Conservation (phyloP, 768 basidiomycete genomes). For the Filobasidium floriforme region DNA sequence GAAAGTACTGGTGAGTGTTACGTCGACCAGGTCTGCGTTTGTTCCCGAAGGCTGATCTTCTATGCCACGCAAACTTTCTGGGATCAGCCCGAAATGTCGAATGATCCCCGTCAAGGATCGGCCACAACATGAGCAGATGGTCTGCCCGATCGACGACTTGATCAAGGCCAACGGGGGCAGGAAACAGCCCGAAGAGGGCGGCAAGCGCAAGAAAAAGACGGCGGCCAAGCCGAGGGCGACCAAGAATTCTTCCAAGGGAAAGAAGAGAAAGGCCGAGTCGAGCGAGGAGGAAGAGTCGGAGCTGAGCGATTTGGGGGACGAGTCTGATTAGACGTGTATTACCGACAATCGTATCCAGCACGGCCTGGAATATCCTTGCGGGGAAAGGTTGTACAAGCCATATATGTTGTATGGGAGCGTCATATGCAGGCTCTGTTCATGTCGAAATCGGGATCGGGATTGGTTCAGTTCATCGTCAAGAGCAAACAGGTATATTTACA, state of each 20-base stretch:
- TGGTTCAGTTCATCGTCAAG: not conserved
- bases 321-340: slow-evolving; percentile 17
- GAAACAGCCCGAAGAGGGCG: not conserved
- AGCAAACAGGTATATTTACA: not conserved
- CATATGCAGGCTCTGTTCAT: too few relatives aligned
- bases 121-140: slow-evolving; percentile 15
- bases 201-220: not conserved
- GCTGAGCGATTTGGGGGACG: slow-evolving; percentile 8
- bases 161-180: slow-evolving; percentile 16
- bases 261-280: slow-evolving; percentile 9
- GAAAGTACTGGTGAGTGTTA: slow-evolving; percentile 29
- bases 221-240: slow-evolving; percentile 2
- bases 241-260: slow-evolving; percentile 13
- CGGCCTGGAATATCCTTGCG: too few relatives aligned
- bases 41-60: not conserved
- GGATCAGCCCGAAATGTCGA: slow-evolving; percentile 18
- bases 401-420: too few relatives aligned
- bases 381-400: too few relatives aligned
- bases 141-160: slow-evolving; percentile 19
- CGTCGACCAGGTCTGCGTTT: not conserved
- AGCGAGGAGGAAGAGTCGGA: slow-evolving; percentile 16
- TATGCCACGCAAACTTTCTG: too few relatives aligned
- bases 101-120: slow-evolving; percentile 19
- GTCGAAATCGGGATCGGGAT: too few relatives aligned
- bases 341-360: not conserved